Evolutionary conservation across 805 yeast species (phyloP).

Genomic region (Ogataea allantospora): DNA sequence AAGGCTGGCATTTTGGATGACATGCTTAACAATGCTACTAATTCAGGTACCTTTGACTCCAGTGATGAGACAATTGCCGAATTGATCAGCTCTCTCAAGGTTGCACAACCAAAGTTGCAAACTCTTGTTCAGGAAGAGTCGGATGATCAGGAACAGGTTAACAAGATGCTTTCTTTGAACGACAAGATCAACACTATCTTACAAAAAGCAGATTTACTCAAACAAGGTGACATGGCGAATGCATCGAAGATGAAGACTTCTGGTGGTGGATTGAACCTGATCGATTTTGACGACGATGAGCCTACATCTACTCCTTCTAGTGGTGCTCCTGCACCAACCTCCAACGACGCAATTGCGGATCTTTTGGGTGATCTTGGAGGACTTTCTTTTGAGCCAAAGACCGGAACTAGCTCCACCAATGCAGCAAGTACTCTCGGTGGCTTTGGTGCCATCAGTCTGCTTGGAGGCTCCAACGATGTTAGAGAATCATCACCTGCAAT

Average conservation of each 20-base stretch:
- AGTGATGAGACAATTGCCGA: slow-evolving; percentile 75
- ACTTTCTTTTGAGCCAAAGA: slow-evolving; percentile 44
- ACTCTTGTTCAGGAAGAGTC: slow-evolving; percentile 80
- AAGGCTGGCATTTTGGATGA: slow-evolving; percentile 86
- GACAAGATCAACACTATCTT: slow-evolving; percentile 72
- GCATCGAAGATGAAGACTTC: slow-evolving; percentile 46
- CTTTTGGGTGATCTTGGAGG: slow-evolving; percentile 69
- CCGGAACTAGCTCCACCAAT: slow-evolving; percentile 27
- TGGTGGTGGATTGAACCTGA: slow-evolving; percentile 40
- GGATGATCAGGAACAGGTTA: slow-evolving; percentile 62
- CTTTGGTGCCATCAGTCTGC: slow-evolving; percentile 33
- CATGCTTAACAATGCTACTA: slow-evolving; percentile 61
- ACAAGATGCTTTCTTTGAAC: slow-evolving; percentile 63
- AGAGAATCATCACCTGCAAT: slow-evolving; percentile 20
- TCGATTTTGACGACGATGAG: slow-evolving; percentile 72
- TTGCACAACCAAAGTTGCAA: slow-evolving; percentile 83
- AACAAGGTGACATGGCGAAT: slow-evolving; percentile 54
- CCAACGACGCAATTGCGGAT: slow-evolving; percentile 55
- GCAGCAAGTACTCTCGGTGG: slow-evolving; percentile 18
- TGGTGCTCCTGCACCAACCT: slow-evolving; percentile 34
- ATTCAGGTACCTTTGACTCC: slow-evolving; percentile 39
- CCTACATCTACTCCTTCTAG: slow-evolving; percentile 24
- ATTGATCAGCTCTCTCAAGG: slow-evolving; percentile 72
- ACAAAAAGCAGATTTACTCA: slow-evolving; percentile 62
- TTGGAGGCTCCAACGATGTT: slow-evolving; percentile 22